Evolutionary conservation across 352 stramenopile species (phyloP), one percentile per base, ranked within the genome.

Genomic region (Pythium catenulatum): DNA sequence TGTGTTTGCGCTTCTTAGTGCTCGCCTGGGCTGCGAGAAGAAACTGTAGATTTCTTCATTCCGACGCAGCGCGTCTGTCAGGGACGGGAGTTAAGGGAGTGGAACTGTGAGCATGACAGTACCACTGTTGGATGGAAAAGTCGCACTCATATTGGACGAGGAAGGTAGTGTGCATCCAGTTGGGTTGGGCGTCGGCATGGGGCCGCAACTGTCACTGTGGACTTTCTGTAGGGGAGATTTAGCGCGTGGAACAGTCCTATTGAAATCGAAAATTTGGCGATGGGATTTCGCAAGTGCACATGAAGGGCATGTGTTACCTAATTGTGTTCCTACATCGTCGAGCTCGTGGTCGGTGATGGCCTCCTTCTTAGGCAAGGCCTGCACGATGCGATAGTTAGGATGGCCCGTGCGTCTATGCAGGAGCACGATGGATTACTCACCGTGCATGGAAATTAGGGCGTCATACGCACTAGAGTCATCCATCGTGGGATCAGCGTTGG

Each of bases 251-350:
- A 87, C 68, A 61, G 79, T 27, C 79, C 54, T 87, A 77, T 81
- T 85, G 68, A 75, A 70, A 66, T 83, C 54, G 45, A 82, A 87
- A 32, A 79, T 54, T 23, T 54, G 30, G 74, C 78, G 79, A 34
- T 87, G 72, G 21, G 77, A 89, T 74, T 87, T 89, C 52, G 78
- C 83, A 80, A 89, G 77, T 52, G 32, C 74, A 58, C 83, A 83
- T 11, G 77, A 56, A 45, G 34, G 36, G 34, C 78, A 89, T 45
- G 82, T 79, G 43, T 85, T 83, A 3, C 69, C 23, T 58, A 45
- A 41, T 8, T 54, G n/a, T n/a, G 58, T n/a, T 68, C 58, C 74
- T 82, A 74, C 46, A 34, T 9, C 45, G 41, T 63, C 30, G 7
- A 74, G 39, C 15, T 74, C 17, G 74, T 74, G 74, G 43, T 74